phyloP scores from a whole-genome alignment of 176 grass and related monocot species.

The Avena atlantica region DNA sequence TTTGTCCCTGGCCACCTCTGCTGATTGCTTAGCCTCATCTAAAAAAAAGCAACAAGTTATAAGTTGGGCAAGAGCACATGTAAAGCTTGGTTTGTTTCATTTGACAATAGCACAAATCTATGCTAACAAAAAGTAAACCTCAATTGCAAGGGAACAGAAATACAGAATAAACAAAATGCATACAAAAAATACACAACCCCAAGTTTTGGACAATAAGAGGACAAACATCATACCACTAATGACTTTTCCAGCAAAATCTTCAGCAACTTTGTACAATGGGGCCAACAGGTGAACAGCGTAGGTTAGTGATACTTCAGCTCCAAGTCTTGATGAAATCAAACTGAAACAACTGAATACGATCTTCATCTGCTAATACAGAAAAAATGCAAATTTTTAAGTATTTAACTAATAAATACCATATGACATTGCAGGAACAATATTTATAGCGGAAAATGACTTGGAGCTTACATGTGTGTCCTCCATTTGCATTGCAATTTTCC shows the following conservation, averaged over 20 bases:
- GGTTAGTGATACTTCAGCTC: conserved; percentile 62
- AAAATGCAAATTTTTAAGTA: conserved; percentile 9
- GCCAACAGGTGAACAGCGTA: conserved; percentile 68
- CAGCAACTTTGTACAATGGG: conserved; percentile 92
- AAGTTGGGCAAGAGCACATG: not conserved
- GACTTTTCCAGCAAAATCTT: conserved; percentile 97
- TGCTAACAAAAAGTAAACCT: conserved; percentile 4
- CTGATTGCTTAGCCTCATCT: conserved; percentile 89
- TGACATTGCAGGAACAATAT: conserved; percentile 3
- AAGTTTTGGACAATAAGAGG: conserved; percentile 16
- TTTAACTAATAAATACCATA: not conserved
- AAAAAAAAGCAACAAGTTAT: conserved; percentile 27
- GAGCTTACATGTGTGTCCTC: conserved; percentile 73
- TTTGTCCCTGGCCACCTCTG: conserved; percentile 62
- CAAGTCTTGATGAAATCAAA: conserved; percentile 68
- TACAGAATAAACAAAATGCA: conserved; percentile 7
- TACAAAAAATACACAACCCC: not conserved
- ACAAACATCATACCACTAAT: conserved; percentile 67
- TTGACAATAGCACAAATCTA: conserved; percentile 3
- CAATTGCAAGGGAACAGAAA: not conserved
- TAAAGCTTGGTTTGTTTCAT: not conserved
- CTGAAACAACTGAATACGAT: conserved; percentile 83
- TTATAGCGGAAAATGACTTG: conserved; percentile 11
- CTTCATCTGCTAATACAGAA: conserved; percentile 57
- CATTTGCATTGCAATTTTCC: conserved; percentile 87